Conservation (phyloP, 2,329 filamentous ascomycete species). For the Hymenoscyphus occultus region DNA sequence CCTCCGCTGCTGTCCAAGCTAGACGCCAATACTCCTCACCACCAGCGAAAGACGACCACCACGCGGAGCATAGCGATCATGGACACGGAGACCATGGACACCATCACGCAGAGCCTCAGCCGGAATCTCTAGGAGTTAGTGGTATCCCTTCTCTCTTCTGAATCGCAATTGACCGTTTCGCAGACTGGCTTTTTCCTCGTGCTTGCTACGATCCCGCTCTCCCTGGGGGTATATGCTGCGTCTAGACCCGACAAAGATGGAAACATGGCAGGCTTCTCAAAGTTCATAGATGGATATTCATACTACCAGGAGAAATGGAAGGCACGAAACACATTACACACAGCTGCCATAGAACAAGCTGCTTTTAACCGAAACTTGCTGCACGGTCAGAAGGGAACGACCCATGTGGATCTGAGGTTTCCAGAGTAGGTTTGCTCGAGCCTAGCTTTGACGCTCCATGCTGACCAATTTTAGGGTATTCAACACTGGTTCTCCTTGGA, state of each 20-base stretch:
- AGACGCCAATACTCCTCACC: slow-evolving; percentile 27
- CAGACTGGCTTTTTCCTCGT: slow-evolving; percentile 48
- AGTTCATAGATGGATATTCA: slow-evolving; percentile 53
- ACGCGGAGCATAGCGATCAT: slow-evolving; percentile 16
- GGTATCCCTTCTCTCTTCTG: slow-evolving; percentile 5
- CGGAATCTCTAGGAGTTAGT: slow-evolving; percentile 52
- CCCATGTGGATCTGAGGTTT: slow-evolving; percentile 53
- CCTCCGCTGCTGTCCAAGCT: slow-evolving; percentile 19
- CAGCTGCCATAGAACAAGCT: slow-evolving; percentile 59
- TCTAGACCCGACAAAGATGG: slow-evolving; percentile 40
- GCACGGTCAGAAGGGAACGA: slow-evolving; percentile 43
- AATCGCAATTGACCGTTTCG: slow-evolving; percentile 14
- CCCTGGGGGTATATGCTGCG: slow-evolving; percentile 44
- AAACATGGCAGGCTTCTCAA: slow-evolving; percentile 43
- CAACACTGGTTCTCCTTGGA: slow-evolving; percentile 61
- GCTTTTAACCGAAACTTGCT: slow-evolving; percentile 61
- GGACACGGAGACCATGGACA: slow-evolving; percentile 27
- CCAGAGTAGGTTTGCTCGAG: slow-evolving; percentile 55
- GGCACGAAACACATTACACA: slow-evolving; percentile 58
- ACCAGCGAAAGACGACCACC: slow-evolving; percentile 24
- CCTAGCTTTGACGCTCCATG: not conserved
- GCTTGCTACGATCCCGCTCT: slow-evolving; percentile 45
- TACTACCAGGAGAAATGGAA: slow-evolving; percentile 51
- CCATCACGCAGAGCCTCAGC: slow-evolving; percentile 39
- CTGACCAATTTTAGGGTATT: slow-evolving; percentile 51